Evolutionary conservation across 345 rosid genomes (phyloP).

Genomic region (Excoecaria cochinchinensis): DNA sequence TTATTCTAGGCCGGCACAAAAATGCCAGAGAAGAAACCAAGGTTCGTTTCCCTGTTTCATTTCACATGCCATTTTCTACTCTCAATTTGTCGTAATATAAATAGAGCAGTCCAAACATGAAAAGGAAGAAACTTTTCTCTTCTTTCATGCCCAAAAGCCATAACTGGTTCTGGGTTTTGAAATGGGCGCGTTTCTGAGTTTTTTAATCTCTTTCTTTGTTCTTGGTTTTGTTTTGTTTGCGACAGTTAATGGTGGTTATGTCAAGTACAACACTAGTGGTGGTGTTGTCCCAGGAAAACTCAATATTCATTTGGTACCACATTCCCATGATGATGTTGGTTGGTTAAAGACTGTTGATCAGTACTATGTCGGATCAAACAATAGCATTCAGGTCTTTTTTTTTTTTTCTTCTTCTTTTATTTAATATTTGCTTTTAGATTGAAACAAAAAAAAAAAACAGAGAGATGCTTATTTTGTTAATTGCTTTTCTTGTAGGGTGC

Average conservation of each 20-base stretch:
- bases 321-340: conserved; percentile 84
- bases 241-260: conserved; percentile 39
- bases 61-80: not conserved
- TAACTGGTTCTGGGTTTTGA: not conserved
- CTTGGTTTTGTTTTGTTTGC: conserved; percentile 17
- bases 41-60: not conserved
- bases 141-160: not conserved
- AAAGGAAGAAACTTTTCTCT: not conserved
- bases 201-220: conserved; percentile 21
- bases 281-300: conserved; percentile 57
- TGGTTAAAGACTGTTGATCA: conserved; percentile 90
- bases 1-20: conserved; percentile 11
- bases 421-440: not conserved
- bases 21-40: conserved; percentile 11
- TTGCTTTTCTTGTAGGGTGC: conserved; percentile 48
- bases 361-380: conserved; percentile 76
- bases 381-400: conserved; percentile 55
- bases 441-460: not conserved
- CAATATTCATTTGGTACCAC: conserved; percentile 82
- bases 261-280: conserved; percentile 58
- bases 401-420: not conserved
- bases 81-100: not conserved
- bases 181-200: conserved; percentile 27
- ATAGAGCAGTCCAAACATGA: not conserved
- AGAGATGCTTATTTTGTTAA: not conserved